Base-by-base conservation (phyloP, 257 asterid genomes). In the Linaria vulgaris region DNA sequence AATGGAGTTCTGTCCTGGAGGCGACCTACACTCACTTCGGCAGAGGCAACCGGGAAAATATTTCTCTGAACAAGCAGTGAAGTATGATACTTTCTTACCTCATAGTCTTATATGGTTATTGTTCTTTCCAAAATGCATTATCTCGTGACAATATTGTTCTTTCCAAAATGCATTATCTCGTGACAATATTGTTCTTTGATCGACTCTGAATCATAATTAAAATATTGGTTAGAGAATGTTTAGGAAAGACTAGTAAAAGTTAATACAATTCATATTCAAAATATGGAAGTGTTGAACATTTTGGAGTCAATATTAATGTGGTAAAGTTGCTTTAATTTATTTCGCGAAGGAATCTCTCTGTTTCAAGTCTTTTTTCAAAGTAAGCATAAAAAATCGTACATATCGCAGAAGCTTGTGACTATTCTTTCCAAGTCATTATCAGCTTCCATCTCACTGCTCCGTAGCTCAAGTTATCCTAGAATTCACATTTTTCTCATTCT, bases 1-100 rank as follows among this genome's bases (percentile, higher is more conserved):
- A 13, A 87, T 87, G 95, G 95, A 87, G 85, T 87, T 82, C 72
- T 87, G 95, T 59, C 95, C 95, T 0, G 95, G 95, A 14, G 95
- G 95, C 12, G 95, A 87, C 66, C 66, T 87, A 82, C 95, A 87
- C 73, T 73, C 94, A 0, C 94, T 87, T 47, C 70, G 95, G 27
- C 95, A 87, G 68, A 84, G 83, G 79, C 95, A 87, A 65, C 95
- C 94, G 0, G 95, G 95, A 55, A 87, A 87, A 71, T 79, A 82
- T 73, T 87, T 87, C 69, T 72, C 90, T 13, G 95, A 87, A 84
- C 95, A 84, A 74, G 95, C 95, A 0, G 95, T 82, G 58, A 87
- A 84, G 95, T 87, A 87, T 34, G 86, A 6, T 24, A 16, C 67
- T 73, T 71, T 69, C 71, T 67, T 53, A 38, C 47, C 71, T 74